A percentile compares a stretch with the other conserved stretches of the same genome.
Conservation (phyloP, 208 protist genomes). For the Crithidia expoeki region DNA sequence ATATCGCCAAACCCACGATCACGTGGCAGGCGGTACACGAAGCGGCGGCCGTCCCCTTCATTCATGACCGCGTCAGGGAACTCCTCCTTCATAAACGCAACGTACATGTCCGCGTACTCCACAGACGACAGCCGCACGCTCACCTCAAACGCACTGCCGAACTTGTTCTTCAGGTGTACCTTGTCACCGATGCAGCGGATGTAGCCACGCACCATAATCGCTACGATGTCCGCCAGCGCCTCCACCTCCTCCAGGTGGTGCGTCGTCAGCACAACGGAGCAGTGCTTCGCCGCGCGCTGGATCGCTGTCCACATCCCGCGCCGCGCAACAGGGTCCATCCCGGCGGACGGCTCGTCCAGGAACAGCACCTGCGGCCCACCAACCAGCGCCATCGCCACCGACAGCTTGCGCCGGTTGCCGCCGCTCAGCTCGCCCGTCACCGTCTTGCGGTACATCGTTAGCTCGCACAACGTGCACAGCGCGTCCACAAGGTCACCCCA, state of each 20-base stretch:
- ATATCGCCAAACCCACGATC: slow-evolving; percentile 41
- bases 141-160: slow-evolving; percentile 69
- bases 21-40: slow-evolving; percentile 52
- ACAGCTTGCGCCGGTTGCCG: slow-evolving; percentile 83
- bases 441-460: slow-evolving; percentile 36
- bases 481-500: slow-evolving; percentile 33
- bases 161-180: slow-evolving; percentile 75
- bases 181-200: slow-evolving; percentile 80
- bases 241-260: slow-evolving; percentile 95
- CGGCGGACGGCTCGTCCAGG: slow-evolving; percentile 75
- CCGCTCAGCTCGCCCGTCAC: slow-evolving; percentile 40
- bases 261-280: slow-evolving; percentile 89
- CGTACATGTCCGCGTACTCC: slow-evolving; percentile 30
- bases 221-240: slow-evolving; percentile 73
- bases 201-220: slow-evolving; percentile 82
- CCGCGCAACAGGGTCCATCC: slow-evolving; percentile 70
- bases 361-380: slow-evolving; percentile 62
- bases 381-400: slow-evolving; percentile 66
- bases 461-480: slow-evolving; percentile 35
- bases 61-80: slow-evolving; percentile 39
- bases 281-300: slow-evolving; percentile 58
- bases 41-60: slow-evolving; percentile 49
- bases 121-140: slow-evolving; percentile 36
- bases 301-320: slow-evolving; percentile 70
- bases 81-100: slow-evolving; percentile 37